These are phyloP conservation scores for Begonia fuchsioides DNA, from an alignment of 306 rosid species.

Conservation along the genomic window DNA sequence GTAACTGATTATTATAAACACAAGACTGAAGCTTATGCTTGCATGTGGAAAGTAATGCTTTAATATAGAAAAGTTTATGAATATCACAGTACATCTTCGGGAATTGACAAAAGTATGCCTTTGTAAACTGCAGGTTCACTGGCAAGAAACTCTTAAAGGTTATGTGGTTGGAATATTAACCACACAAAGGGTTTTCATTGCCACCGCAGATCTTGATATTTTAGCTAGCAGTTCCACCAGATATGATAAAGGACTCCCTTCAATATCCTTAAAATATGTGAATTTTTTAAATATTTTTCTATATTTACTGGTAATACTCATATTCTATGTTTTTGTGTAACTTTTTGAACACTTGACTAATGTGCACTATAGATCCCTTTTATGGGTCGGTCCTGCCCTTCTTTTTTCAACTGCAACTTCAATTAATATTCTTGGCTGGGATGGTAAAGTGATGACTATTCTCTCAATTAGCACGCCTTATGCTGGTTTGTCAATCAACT, in stretches of 20 bases:
- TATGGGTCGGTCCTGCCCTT: slow-evolving; percentile 98
- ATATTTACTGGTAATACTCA: neutral
- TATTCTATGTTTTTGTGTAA: neutral
- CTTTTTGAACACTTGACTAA: slow-evolving; percentile 42
- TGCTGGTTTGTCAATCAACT: slow-evolving; percentile 43
- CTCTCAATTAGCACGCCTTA: slow-evolving; percentile 69
- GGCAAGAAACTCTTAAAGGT: slow-evolving; percentile 98
- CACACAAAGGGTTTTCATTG: slow-evolving; percentile 74
- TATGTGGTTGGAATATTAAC: slow-evolving; percentile 89
- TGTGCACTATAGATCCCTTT: slow-evolving; percentile 75
- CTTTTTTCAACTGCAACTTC: slow-evolving; percentile 89
- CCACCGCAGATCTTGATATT: slow-evolving; percentile 71
- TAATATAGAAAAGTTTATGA: too few relatives aligned
- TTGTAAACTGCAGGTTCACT: slow-evolving; percentile 55
- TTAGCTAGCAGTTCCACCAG: slow-evolving; percentile 66
- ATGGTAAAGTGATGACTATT: slow-evolving; percentile 86
- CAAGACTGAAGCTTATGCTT: too few relatives aligned
- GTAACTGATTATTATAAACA: too few relatives aligned
- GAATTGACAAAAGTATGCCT: too few relatives aligned
- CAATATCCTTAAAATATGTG: slow-evolving; percentile 58
- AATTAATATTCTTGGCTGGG: slow-evolving; percentile 91
- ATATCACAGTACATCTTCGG: too few relatives aligned
- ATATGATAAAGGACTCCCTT: slow-evolving; percentile 90
- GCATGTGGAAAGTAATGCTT: too few relatives aligned
- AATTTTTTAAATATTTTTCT: too few relatives aligned